Conservation (phyloP, 495 filamentous ascomycete genomes). For the Talaromyces wortmannii region DNA sequence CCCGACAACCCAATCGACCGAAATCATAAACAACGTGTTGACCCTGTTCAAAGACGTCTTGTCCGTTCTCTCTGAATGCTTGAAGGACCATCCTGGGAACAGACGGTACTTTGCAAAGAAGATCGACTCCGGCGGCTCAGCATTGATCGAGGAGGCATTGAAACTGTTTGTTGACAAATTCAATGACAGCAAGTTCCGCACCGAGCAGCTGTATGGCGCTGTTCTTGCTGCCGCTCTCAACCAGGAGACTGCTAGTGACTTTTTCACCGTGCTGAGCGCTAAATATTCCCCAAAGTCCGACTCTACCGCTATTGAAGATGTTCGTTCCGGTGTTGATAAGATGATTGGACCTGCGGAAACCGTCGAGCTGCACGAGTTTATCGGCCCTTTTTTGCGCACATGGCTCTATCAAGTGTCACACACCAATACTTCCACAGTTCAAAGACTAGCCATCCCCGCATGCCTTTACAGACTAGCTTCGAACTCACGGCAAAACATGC, state of each 20-base stretch:
- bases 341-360: conserved; percentile 31
- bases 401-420: conserved; percentile 28
- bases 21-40: conserved; percentile 57
- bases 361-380: conserved; percentile 31
- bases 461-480: conserved; percentile 37
- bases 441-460: conserved; percentile 29
- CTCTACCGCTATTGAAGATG: conserved; percentile 8
- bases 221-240: conserved; percentile 79
- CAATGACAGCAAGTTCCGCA: conserved; percentile 42
- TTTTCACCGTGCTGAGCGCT: conserved; percentile 25
- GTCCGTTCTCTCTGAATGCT: conserved; percentile 63
- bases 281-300: conserved; percentile 14
- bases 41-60: conserved; percentile 65
- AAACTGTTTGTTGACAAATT: conserved; percentile 51
- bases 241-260: conserved; percentile 56
- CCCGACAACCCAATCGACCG: conserved; percentile 36
- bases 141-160: conserved; percentile 64
- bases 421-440: conserved; percentile 15
- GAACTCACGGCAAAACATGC: conserved; percentile 66
- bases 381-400: conserved; percentile 33
- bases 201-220: conserved; percentile 73
- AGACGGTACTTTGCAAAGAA: conserved; percentile 72
- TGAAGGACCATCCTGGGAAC: conserved; percentile 81
- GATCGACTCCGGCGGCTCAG: conserved; percentile 69
- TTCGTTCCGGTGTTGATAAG: conserved; percentile 26